Evolutionary conservation across 2,329 filamentous ascomycete species (phyloP).

Genomic region (Chaetothyriales sp.): DNA sequence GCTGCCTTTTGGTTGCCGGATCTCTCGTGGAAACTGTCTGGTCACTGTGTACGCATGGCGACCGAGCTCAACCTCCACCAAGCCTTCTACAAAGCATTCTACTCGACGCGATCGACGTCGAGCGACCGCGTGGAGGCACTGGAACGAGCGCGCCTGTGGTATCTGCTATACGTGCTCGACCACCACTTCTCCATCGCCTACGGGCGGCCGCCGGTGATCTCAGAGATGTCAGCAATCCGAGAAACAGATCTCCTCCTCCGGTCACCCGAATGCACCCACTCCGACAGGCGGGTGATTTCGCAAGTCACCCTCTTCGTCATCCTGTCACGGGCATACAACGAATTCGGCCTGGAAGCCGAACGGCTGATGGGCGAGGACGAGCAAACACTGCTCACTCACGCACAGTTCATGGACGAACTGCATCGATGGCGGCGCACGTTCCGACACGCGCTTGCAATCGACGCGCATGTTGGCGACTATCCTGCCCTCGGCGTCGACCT

Average conservation of each 20-base stretch:
- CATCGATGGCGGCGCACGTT: slow-evolving; percentile 41
- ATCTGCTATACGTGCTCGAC: slow-evolving; percentile 51
- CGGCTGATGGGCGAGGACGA: slow-evolving; percentile 16
- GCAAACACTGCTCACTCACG: slow-evolving; percentile 30
- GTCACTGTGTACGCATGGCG: slow-evolving; percentile 44
- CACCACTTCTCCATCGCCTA: slow-evolving; percentile 53
- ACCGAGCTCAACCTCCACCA: slow-evolving; percentile 45
- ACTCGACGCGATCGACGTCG: slow-evolving; percentile 32
- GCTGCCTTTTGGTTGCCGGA: slow-evolving; percentile 52
- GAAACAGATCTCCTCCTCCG: slow-evolving; percentile 45
- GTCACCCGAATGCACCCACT: slow-evolving; percentile 37
- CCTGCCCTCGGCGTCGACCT: slow-evolving; percentile 31
- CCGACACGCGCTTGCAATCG: slow-evolving; percentile 20
- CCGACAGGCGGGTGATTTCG: slow-evolving; percentile 44
- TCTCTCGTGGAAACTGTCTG: slow-evolving; percentile 49
- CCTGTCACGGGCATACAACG: slow-evolving; percentile 42
- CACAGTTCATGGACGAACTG: slow-evolving; percentile 34
- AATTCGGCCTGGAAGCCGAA: slow-evolving; percentile 40
- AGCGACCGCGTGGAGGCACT: slow-evolving; percentile 21
- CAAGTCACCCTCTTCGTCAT: slow-evolving; percentile 47
- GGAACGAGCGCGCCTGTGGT: slow-evolving; percentile 48
- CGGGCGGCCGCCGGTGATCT: slow-evolving; percentile 44
- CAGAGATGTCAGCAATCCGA: slow-evolving; percentile 44
- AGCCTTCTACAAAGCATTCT: slow-evolving; percentile 37
- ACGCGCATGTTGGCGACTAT: slow-evolving; percentile 17